Evolutionary conservation across 2,329 filamentous ascomycete genomes (phyloP), one percentile per base, ranked within the genome.

Genomic region (Samsoniella hepiali): DNA sequence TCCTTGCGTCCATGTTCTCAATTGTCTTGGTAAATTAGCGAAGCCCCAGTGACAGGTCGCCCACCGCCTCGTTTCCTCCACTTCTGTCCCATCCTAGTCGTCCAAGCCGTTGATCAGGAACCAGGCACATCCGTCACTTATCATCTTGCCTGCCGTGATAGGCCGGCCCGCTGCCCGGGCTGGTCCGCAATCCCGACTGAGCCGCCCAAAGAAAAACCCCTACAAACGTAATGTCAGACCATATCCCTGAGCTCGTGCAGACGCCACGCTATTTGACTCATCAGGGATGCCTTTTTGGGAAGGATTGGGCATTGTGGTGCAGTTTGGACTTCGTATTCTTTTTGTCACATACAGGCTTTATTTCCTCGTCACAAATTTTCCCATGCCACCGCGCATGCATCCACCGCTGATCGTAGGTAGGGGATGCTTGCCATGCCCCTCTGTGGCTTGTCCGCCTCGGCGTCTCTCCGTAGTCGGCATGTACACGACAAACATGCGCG

Each of bases 371-470:
- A 6, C 3, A 44, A 44, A 17, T 36, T 8, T 10, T 31, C 4
- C 36, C 8, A 40, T 45, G 55, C 38, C 40, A n/a, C 13, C 6
- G 9, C 17, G 32, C 44, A 17, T 32, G 9, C 32, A 40, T 27
- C 32, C 44, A 49, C n/a, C 34, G 45, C 57, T 47, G 45, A 59
- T 59, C 45, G 6, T 5, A 31, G 38, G n/a, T 5, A 40, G 9
- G 15, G 32, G 11, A 31, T n/a, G 36, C 44, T 17, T n/a, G 32
- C 13, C n/a, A 17, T n/a, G 45, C 57, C 45, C 45, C 57, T 59
- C 57, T 59, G 57, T 51, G 57, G 57, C 57, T 58, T 59, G 34
- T 22, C 22, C 22, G 22, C 22, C 40, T 49, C 51, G 29, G 50
- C 31, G 17, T 36, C 31, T 49, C 56, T 49, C 44, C 40, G 6